A percentile compares a stretch with the other conserved stretches of the same genome.
Evolutionary conservation across 192 early-diverging fungal genomes (phyloP).

Genomic region (Mortierella antarctica): DNA sequence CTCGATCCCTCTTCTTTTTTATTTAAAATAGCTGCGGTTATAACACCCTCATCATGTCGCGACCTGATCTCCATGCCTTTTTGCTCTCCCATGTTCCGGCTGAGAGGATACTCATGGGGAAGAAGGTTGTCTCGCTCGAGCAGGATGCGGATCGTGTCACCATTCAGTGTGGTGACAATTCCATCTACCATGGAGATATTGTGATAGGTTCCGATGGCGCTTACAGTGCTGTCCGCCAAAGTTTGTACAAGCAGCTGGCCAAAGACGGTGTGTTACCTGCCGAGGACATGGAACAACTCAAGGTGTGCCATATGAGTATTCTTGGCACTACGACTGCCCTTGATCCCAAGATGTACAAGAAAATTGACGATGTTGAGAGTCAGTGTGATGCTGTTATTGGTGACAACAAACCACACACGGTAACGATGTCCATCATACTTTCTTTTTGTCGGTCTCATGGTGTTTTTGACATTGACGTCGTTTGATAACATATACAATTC

Average conservation of each 20-base stretch:
- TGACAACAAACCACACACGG: not conserved
- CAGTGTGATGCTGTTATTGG: not conserved
- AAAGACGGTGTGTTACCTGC: not conserved
- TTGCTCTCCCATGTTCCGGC: not conserved
- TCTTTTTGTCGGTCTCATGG: no score
- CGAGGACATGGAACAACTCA: not conserved
- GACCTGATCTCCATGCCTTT: conserved; percentile 3
- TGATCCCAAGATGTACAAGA: not conserved
- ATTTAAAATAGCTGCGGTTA: not conserved
- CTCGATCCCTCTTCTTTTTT: not conserved
- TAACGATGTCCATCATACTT: not conserved
- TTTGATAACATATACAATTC: no score
- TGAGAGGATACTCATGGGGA: not conserved
- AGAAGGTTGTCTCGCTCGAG: conserved; percentile 1
- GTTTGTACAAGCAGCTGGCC: not conserved
- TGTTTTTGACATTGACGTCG: no score
- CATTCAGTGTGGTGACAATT: not conserved
- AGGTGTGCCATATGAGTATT: not conserved
- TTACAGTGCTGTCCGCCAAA: not conserved
- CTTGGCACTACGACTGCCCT: not conserved
- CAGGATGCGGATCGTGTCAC: not conserved
- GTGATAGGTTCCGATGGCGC: not conserved
- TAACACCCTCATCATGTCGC: not conserved
- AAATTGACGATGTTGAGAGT: not conserved
- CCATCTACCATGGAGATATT: not conserved